These are phyloP conservation scores for Cenchrus americanus DNA, from an alignment of 176 grass and related monocot genomes.

Conservation along the genomic window DNA sequence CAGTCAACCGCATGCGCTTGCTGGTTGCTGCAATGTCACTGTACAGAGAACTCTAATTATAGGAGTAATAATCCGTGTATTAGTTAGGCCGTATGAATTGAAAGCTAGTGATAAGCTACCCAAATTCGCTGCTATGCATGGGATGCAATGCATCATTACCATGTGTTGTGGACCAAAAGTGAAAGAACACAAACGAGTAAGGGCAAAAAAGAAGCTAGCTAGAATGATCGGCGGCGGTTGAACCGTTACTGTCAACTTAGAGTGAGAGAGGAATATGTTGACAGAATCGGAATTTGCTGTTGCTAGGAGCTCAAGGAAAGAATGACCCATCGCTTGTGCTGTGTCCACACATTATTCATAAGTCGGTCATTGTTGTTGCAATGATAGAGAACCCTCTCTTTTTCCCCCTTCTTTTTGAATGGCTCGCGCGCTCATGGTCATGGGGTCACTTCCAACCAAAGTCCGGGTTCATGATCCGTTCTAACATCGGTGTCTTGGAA, in stretches of 20 bases:
- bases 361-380: background rate
- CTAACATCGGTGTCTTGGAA: background rate
- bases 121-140: background rate
- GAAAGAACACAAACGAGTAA: background rate
- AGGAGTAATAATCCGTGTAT: background rate
- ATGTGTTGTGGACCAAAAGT: conserved; percentile 41
- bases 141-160: conserved; percentile 25
- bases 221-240: conserved; percentile 33
- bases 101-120: background rate
- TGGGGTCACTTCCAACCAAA: background rate
- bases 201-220: background rate
- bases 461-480: background rate
- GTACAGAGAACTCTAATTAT: background rate
- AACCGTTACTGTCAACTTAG: conserved; percentile 17
- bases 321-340: background rate
- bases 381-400: background rate
- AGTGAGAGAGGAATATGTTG: background rate
- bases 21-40: conserved; percentile 15
- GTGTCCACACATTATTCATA: background rate
- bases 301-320: background rate
- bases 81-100: background rate
- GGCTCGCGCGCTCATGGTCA: no score
- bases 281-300: background rate
- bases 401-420: background rate
- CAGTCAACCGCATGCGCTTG: background rate